These are phyloP conservation scores for Plicaturopsis crispa DNA, from an alignment of 768 basidiomycete species.

Conservation along the genomic window DNA sequence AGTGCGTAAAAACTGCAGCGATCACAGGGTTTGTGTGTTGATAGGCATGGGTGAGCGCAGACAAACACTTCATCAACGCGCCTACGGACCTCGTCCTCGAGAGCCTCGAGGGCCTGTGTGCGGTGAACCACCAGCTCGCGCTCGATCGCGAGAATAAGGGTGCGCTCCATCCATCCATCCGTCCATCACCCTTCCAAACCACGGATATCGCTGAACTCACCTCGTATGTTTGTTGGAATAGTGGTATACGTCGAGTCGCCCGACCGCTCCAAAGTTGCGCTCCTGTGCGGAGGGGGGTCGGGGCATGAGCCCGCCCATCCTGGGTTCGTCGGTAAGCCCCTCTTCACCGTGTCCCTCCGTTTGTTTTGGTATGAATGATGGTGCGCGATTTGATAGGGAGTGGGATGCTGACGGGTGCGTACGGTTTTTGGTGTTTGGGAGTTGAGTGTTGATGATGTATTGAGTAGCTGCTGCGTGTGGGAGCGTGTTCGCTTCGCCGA, in stretches of 20 bases:
- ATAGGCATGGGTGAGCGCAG: too few species aligned
- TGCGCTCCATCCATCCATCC: too few species aligned
- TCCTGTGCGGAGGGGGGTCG: conserved; percentile 80
- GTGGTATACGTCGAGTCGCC: conserved; percentile 56
- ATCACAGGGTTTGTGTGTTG: too few species aligned
- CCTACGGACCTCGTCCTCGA: conserved; percentile 68
- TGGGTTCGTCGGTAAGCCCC: conserved; percentile 70
- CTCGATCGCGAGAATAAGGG: conserved; percentile 71
- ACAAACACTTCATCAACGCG: conserved; percentile 76
- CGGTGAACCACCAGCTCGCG: conserved; percentile 61
- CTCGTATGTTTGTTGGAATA: conserved; percentile 17
- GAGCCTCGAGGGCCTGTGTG: conserved; percentile 66
- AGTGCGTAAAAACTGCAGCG: too few species aligned
- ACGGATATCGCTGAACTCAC: conserved; percentile 6
- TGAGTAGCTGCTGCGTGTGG: conserved; percentile 71
- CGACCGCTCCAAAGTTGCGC: conserved; percentile 60
- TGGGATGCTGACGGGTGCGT: conserved; percentile 68
- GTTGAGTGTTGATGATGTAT: not conserved
- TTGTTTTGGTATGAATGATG: not conserved
- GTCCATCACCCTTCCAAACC: conserved; percentile 7
- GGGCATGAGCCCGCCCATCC: conserved; percentile 92
- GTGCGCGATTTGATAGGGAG: conserved; percentile 34
- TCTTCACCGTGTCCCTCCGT: not conserved
- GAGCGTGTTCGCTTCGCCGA: conserved; percentile 87
- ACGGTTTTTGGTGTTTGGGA: not conserved